Base-by-base conservation (phyloP, 2,329 filamentous ascomycete species). In the Diaporthe longicolla region DNA sequence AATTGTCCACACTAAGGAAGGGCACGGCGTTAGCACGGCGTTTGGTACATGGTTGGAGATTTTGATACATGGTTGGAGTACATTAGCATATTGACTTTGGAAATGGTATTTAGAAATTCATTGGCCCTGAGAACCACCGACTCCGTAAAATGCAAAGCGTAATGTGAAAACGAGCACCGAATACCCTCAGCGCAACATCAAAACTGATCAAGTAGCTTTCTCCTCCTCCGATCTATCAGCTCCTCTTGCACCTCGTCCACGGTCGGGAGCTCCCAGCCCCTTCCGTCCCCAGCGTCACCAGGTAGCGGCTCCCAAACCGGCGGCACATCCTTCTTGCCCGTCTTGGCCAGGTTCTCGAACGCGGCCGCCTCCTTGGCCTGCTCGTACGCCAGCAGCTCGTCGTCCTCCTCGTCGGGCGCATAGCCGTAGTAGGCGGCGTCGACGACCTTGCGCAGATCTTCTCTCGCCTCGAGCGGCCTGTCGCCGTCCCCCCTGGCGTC, bases 361-460 rank as follows among this genome's bases (percentile, higher is more conserved):
- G 95, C 95, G 82, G 97, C 93, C 77, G 91, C 89, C 87, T 98
- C 97, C 85, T 95, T 97, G 80, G 90, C 87, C 59, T 86, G 89
- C 87, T 99, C 97, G 82, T 97, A 98, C 69, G 87, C 90, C 76
- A 98, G 82, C 80, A 98, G 82, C 59, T 89, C 91, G 0, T 93
- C 94, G 82, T 98, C 95, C 83, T 98, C 97, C 83, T 98, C 95
- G 78, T 95, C 94, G 10, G 95, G 89, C 75, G 95, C 95, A 83
- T 97, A 99, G 54, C 97, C 97, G 82, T 98, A 99, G 83, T 99
- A 99, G 43, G 92, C 93, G 17, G 97, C 97, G 84, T 99, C 95
- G 11, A 99, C 95, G 78, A 92, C 90, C 84, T 90, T 92, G 75
- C 92, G 85, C 78, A 95, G 81, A 78, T 95, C 93, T 68, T 91